Base-by-base conservation (phyloP, 2,329 filamentous ascomycete species). In the Botrytis hyacinthi region DNA sequence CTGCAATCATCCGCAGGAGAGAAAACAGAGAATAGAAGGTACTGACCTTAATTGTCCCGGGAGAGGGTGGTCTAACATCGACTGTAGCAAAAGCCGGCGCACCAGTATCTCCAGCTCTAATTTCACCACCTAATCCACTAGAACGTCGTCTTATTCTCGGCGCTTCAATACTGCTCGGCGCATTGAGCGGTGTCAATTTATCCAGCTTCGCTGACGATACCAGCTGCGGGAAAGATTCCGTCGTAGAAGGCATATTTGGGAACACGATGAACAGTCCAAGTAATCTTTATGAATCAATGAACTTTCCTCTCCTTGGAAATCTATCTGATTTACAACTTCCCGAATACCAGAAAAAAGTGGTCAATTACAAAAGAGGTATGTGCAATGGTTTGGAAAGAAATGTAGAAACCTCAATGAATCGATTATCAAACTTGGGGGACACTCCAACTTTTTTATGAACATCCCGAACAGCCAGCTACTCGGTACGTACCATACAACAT, bases 51-150 rank as follows among this genome's bases (percentile, higher is more conserved):
- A 81, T 69, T 40, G 76, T 75, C n/a, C 71, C 74, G 14, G 78
- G 73, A 40, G 79, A 78, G 54, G 72, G 78, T 72, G 77, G 76
- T 73, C 78, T 78, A 60, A 78, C 73, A 71, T 81, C 78, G 32
- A 82, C 78, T 44, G 87, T 88, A 73, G 86, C 86, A 70, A 88
- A 81, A 29, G 86, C 83, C 48, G 84, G 84, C 42, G 82, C 85
- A 75, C 84, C 84, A 57, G 84, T 87, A 78, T 88, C 86, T 73
- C 86, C 86, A 42, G 78, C 80, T 76, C 84, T 83, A 40, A 87
- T 84, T 75, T 88, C 86, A 57, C 82, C 84, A 46, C 86, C 86
- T 26, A 88, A 81, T 54, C 81, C 85, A 78, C 84, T 86, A 26
- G 83, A 84, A 76, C 84, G 84, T 77, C 84, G 80, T 76, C 84